Conservation (phyloP, 352 stramenopile species). For the Saprolegnia diclina region DNA sequence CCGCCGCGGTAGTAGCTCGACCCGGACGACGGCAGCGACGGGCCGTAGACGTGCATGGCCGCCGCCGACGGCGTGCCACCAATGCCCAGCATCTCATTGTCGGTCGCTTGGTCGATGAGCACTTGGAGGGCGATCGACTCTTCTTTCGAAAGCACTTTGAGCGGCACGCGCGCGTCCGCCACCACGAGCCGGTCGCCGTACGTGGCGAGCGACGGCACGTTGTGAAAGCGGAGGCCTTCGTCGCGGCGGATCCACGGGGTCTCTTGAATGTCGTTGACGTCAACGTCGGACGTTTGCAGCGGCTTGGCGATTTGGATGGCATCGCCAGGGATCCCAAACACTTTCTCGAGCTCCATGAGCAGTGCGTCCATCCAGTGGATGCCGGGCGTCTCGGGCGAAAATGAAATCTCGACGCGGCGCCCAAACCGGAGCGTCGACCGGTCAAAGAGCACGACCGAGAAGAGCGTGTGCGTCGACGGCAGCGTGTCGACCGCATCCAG, state of each 20-base stretch:
- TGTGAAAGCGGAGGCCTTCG: background rate
- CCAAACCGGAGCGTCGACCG: slow-evolving; percentile 31
- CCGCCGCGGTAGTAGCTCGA: background rate
- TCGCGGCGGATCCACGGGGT: background rate
- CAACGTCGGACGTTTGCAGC: slow-evolving; percentile 54
- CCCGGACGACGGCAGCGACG: background rate
- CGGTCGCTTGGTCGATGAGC: slow-evolving; percentile 31
- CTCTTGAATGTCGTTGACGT: slow-evolving; percentile 58
- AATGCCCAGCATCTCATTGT: slow-evolving; percentile 3
- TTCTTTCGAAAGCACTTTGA: slow-evolving; percentile 40
- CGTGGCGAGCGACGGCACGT: background rate
- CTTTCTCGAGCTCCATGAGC: slow-evolving; percentile 33
- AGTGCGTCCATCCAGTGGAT: slow-evolving; percentile 35
- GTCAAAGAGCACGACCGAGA: slow-evolving; percentile 66
- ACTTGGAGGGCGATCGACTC: slow-evolving; percentile 40
- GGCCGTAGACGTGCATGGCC: background rate
- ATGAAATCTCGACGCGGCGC: slow-evolving; percentile 34
- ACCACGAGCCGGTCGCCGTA: slow-evolving; percentile 52
- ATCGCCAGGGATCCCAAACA: slow-evolving; percentile 46
- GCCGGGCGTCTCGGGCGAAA: slow-evolving; percentile 31
- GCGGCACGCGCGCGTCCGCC: slow-evolving; percentile 39
- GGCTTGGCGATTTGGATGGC: slow-evolving; percentile 55
- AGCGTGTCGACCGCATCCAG: slow-evolving; percentile 45
- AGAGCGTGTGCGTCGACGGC: slow-evolving; percentile 45
- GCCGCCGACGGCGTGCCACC: background rate